Base-by-base conservation (phyloP, 148 eudicot genomes). In the Pouteria glomerata region DNA sequence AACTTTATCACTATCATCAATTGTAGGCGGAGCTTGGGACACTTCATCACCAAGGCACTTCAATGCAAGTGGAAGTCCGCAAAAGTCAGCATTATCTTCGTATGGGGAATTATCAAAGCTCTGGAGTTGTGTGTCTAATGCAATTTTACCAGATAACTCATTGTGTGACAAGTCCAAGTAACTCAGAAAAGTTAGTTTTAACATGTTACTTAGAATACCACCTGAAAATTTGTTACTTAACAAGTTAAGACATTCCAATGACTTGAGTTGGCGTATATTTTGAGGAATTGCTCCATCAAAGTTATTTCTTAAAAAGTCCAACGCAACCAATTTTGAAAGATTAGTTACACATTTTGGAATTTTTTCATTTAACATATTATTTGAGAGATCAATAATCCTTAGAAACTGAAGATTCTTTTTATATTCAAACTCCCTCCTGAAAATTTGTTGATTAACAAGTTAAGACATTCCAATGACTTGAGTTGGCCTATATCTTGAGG, bases 351-450 rank as follows among this genome's bases (percentile, higher is more conserved):
- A 57, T 1, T 8, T 0, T 3, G 70, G 57, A 0, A 48, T 30
- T 14, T 4, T 14, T 66, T 39, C 57, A 27, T 1, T 8, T 3
- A 66, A 8, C 4, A 2, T 63, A 19, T 63, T 41, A 34, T 41
- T n/a, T 0, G 79, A 76, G 34, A 80, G 67, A 41, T 80, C 80
- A 57, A 80, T 51, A 13, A 1, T 27, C 5, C 53, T 62, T 2
- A 80, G 73, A 34, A 75, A 27, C 4, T 3, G 0, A 42, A 80
- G 59, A 41, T 31, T 79, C 11, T 57, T 64, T 56, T 26, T 24
- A 47, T 73, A 80, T 6, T 41, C 24, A 26, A 6, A 10, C 47
- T 47, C 12, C 11, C n/a, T 16, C 67, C 67, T 3, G 27, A 14
- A 39, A 62, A 47, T 37, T 37, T 23, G 29, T 62, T 62, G n/a